Percentiles rank a stretch among this genome's conserved stretches.
Evolutionary conservation across 169 alveolate genomes (phyloP).

Genomic region (Eimeria tenella): DNA sequence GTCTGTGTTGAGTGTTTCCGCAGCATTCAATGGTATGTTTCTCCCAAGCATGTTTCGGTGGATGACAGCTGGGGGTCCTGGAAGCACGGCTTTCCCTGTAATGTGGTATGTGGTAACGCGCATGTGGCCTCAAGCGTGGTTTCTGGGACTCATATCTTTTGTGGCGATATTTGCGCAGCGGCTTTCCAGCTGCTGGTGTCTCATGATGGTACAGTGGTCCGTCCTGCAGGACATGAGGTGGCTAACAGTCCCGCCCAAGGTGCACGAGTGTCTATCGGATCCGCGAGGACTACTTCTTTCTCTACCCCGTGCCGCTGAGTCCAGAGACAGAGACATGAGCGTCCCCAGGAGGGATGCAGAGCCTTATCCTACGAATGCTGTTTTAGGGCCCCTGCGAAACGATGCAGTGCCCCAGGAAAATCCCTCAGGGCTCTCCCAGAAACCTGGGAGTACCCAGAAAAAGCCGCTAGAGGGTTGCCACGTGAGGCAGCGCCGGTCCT

Average conservation of each 20-base stretch:
- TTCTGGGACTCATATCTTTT: constrained; percentile 27
- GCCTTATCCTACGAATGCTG: too few species aligned
- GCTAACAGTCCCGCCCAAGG: not conserved
- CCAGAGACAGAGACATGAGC: too few species aligned
- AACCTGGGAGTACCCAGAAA: too few species aligned
- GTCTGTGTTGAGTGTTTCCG: not conserved
- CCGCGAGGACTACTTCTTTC: too few species aligned
- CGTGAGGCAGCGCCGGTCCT: too few species aligned
- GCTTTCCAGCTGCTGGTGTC: constrained; percentile 28
- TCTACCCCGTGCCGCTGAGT: too few species aligned
- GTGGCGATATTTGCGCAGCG: constrained; percentile 32
- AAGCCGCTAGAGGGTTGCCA: too few species aligned
- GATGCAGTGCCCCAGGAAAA: too few species aligned
- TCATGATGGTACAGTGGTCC: constrained; percentile 30
- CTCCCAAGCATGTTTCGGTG: not conserved
- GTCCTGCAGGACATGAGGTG: constrained; percentile 30
- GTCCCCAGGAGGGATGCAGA: too few species aligned
- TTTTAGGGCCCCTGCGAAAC: too few species aligned
- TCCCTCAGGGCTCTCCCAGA: too few species aligned
- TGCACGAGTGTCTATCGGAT: not conserved
- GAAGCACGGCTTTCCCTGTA: constrained; percentile 21
- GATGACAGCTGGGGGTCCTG: constrained; percentile 38
- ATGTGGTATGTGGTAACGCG: constrained; percentile 32
- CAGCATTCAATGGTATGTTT: constrained; percentile 27
- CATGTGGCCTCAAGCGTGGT: constrained; percentile 54